phyloP scores from a whole-genome alignment of 441 rosid genomes.

The Gossypium gossypioides region DNA sequence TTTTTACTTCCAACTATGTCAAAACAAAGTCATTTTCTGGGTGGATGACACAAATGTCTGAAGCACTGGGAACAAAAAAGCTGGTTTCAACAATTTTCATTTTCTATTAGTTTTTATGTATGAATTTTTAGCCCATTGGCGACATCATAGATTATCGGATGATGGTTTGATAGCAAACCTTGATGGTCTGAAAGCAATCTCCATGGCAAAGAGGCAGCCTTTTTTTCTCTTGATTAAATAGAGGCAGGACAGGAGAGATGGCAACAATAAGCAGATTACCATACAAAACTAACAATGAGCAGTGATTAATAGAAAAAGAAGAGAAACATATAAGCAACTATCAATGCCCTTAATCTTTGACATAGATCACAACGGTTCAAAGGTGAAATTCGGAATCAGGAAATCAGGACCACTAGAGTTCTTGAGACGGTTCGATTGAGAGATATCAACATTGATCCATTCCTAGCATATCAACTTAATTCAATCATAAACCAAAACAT shows the following conservation, averaged over 20 bases:
- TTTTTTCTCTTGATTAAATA: not conserved
- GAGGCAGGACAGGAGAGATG: no score
- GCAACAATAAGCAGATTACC: no score
- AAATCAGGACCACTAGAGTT: slow-evolving; percentile 24
- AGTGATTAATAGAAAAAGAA: not conserved
- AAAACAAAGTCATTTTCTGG: not conserved
- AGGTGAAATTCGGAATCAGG: not conserved
- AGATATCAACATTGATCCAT: slow-evolving; percentile 1
- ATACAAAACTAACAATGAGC: not conserved
- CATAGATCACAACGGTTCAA: not conserved
- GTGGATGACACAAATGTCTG: not conserved
- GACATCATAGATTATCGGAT: not conserved
- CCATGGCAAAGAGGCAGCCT: not conserved
- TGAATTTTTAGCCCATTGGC: not conserved
- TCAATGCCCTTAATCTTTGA: not conserved
- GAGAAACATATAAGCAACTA: not conserved
- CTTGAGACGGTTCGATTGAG: slow-evolving; percentile 23
- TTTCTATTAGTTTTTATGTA: not conserved
- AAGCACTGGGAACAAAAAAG: not conserved
- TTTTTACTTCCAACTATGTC: not conserved
- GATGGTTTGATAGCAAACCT: no score
- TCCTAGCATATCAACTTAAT: no score
- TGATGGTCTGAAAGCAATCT: no score
- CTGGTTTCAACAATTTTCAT: not conserved
- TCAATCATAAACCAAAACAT: no score